phyloP scores from a whole-genome alignment of 768 basidiomycete genomes.

The Phlebiopsis gigantea region DNA sequence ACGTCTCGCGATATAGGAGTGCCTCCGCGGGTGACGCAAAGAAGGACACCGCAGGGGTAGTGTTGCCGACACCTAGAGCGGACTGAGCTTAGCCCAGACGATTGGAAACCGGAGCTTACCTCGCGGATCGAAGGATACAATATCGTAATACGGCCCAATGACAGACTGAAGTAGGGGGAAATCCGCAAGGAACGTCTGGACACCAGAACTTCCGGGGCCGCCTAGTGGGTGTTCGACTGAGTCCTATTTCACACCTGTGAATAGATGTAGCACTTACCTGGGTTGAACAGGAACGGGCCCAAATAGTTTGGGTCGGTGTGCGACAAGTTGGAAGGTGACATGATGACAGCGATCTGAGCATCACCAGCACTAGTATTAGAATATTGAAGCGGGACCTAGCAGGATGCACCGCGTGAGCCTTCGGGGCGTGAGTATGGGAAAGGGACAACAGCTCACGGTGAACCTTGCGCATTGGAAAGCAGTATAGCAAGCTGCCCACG shows the following conservation, averaged over 20 bases:
- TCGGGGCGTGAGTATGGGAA: not conserved
- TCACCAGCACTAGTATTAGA: conserved; percentile 13
- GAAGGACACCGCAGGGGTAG: not conserved
- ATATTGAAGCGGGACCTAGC: conserved; percentile 27
- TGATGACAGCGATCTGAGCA: conserved; percentile 23
- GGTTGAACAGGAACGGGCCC: conserved; percentile 6
- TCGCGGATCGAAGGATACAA: conserved; percentile 27
- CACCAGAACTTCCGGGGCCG: conserved; percentile 24
- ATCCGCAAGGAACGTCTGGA: conserved; percentile 11
- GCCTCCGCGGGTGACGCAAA: not conserved
- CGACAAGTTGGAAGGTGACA: conserved; percentile 15
- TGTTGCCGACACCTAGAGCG: not conserved
- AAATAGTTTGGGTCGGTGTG: not conserved
- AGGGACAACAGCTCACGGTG: not conserved
- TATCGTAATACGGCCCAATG: conserved; percentile 22
- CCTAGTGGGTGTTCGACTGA: not conserved
- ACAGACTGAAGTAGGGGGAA: conserved; percentile 7
- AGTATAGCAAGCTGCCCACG: conserved; percentile 8
- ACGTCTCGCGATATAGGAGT: not conserved
- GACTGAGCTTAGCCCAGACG: no score
- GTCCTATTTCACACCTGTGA: not conserved
- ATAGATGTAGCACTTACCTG: not conserved
- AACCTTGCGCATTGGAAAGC: conserved; percentile 1
- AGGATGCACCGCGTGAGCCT: not conserved
- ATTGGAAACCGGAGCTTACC: conserved; percentile 18